phyloP scores from a whole-genome alignment of 352 stramenopile genomes.

The Phytophthora fragariaefolia region DNA sequence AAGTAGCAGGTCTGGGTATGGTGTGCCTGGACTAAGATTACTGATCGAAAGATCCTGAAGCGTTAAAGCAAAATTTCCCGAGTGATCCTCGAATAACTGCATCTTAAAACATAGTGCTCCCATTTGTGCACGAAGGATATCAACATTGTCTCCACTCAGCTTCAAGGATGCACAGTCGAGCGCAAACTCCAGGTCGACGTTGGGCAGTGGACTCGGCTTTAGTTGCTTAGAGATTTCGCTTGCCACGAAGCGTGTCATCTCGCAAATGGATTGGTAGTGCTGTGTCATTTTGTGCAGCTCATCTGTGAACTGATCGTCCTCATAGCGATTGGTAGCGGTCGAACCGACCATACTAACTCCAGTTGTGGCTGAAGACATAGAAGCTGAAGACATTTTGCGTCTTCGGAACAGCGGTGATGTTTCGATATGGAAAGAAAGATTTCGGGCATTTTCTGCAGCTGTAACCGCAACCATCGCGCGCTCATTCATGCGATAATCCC shows the following conservation, averaged over 20 bases:
- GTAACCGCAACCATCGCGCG: constrained; percentile 49
- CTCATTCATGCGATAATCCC: constrained; percentile 60
- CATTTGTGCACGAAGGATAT: constrained; percentile 64
- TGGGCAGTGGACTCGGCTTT: constrained; percentile 50
- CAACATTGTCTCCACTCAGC: constrained; percentile 61
- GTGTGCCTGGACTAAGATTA: constrained; percentile 76
- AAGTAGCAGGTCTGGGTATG: constrained; percentile 73
- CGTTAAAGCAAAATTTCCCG: constrained; percentile 63
- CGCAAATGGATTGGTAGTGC: constrained; percentile 52
- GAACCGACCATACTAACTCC: constrained; percentile 47
- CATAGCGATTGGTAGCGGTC: constrained; percentile 36
- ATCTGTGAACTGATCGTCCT: constrained; percentile 52
- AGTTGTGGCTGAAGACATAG: constrained; percentile 45
- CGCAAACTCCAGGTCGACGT: constrained; percentile 69
- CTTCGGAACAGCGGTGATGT: constrained; percentile 51
- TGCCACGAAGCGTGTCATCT: constrained; percentile 48
- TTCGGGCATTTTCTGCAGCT: constrained; percentile 43
- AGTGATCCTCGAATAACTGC: constrained; percentile 77
- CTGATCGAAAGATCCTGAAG: constrained; percentile 63
- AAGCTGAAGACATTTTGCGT: constrained; percentile 36
- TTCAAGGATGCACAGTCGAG: constrained; percentile 66
- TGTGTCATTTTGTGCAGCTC: constrained; percentile 56
- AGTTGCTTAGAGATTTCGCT: constrained; percentile 46
- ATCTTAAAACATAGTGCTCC: constrained; percentile 60
- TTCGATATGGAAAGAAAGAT: constrained; percentile 51